Conservation (phyloP, 805 yeast species). For the Yamadazyma kitorensis region DNA sequence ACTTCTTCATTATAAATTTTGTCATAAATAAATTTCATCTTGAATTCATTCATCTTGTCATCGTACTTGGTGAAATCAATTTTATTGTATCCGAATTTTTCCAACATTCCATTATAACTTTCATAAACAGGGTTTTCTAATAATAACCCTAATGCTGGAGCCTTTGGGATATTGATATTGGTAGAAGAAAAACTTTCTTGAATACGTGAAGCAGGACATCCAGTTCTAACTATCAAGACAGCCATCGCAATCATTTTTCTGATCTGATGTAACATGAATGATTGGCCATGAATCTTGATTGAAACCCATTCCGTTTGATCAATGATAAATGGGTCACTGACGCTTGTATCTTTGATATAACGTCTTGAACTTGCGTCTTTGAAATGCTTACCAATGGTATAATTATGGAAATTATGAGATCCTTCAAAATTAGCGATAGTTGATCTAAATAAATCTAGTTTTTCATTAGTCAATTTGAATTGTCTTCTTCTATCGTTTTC, state of each 20-base stretch:
- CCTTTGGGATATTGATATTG: slow-evolving; percentile 90
- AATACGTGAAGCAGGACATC: slow-evolving; percentile 77
- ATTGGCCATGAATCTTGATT: slow-evolving; percentile 95
- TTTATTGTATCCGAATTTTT: slow-evolving; percentile 72
- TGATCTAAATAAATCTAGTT: slow-evolving; percentile 60
- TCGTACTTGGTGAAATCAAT: slow-evolving; percentile 66
- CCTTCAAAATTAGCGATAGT: slow-evolving; percentile 78
- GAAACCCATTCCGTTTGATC: slow-evolving; percentile 96
- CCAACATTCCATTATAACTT: slow-evolving; percentile 69
- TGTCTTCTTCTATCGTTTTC: slow-evolving; percentile 68
- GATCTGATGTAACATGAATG: slow-evolving; percentile 97
- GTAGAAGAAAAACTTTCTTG: slow-evolving; percentile 69
- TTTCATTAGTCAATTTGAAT: slow-evolving; percentile 62
- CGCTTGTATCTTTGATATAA: slow-evolving; percentile 74
- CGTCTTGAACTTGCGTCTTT: slow-evolving; percentile 84
- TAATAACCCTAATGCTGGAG: slow-evolving; percentile 91
- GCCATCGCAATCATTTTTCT: slow-evolving; percentile 98
- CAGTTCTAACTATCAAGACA: slow-evolving; percentile 77
- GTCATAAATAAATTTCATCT: slow-evolving; percentile 84
- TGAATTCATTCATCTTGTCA: slow-evolving; percentile 77
- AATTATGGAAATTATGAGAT: slow-evolving; percentile 89
- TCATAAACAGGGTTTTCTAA: slow-evolving; percentile 92
- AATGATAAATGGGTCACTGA: slow-evolving; percentile 85
- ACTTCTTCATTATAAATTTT: slow-evolving; percentile 89
- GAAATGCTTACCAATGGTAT: slow-evolving; percentile 76